phyloP scores from a whole-genome alignment of 2,329 filamentous ascomycete species.

The Alternaria incomplexa region DNA sequence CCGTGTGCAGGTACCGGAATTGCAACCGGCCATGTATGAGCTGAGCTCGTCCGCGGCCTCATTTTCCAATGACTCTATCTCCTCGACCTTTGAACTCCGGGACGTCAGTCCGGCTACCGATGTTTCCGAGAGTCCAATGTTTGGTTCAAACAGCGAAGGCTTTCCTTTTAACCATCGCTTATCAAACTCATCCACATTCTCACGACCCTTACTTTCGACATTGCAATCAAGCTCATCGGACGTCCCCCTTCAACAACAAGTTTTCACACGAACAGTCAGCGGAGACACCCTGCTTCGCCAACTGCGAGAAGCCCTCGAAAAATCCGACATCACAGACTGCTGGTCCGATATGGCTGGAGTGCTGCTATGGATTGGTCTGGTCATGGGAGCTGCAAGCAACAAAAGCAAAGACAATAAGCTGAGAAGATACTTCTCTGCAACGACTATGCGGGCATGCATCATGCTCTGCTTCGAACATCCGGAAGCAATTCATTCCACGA shows the following conservation, averaged over 20 bases:
- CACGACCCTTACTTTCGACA: constrained; percentile 15
- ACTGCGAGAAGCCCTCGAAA: constrained; percentile 33
- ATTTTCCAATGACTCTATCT: constrained; percentile 18
- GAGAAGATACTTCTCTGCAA: constrained; percentile 41
- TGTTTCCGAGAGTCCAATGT: constrained; percentile 20
- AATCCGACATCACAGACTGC: constrained; percentile 40
- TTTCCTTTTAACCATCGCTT: constrained; percentile 13
- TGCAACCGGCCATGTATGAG: neutral
- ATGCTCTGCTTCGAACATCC: constrained; percentile 47
- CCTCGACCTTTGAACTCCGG: constrained; percentile 21
- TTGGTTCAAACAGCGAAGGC: constrained; percentile 9
- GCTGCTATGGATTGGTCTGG: constrained; percentile 46
- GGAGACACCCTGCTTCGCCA: constrained; percentile 23
- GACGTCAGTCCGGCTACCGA: constrained; percentile 28
- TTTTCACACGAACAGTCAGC: constrained; percentile 2
- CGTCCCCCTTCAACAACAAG: neutral
- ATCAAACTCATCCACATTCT: constrained; percentile 11
- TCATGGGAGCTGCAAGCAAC: constrained; percentile 40
- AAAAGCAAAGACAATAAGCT: constrained; percentile 24
- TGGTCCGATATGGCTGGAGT: constrained; percentile 49
- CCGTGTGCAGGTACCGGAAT: constrained; percentile 8
- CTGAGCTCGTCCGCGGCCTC: constrained; percentile 9
- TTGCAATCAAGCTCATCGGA: constrained; percentile 14
- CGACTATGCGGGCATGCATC: constrained; percentile 39
- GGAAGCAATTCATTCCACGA: constrained; percentile 33